phyloP scores from a whole-genome alignment of 2,329 filamentous ascomycete species.

The Ophiocordyceps camponoti-floridani region DNA sequence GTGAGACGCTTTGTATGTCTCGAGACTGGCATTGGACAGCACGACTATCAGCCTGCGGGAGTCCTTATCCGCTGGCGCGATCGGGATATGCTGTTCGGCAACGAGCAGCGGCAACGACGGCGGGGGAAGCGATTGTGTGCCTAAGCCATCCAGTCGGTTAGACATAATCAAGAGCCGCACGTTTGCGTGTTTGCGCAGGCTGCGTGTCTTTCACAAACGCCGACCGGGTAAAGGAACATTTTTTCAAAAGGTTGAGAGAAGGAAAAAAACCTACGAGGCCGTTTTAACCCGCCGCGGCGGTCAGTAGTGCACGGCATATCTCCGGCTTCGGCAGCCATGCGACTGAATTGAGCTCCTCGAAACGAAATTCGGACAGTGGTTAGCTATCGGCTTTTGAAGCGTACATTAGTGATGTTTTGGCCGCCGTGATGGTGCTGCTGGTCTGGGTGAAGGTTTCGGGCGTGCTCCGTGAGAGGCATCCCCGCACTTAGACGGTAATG shows the following conservation, averaged over 20 bases:
- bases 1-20: slow-evolving; percentile 87
- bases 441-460: no score
- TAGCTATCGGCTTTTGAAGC: no score
- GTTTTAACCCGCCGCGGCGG: slow-evolving; percentile 21
- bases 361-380: no score
- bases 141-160: slow-evolving; percentile 18
- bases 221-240: background rate
- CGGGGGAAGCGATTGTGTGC: slow-evolving; percentile 88
- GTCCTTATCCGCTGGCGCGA: slow-evolving; percentile 74
- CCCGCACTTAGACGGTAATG: no score
- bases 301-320: slow-evolving; percentile 22
- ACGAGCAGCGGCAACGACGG: slow-evolving; percentile 81
- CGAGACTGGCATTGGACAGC: slow-evolving; percentile 88
- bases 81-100: slow-evolving; percentile 78
- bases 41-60: slow-evolving; percentile 86
- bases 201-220: background rate
- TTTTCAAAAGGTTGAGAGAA: background rate
- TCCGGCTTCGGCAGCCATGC: background rate
- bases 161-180: background rate
- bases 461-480: no score
- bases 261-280: slow-evolving; percentile 18
- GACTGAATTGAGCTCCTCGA: no score
- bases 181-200: background rate
- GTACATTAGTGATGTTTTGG: no score
- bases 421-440: no score